These are phyloP conservation scores for Dentipellis sp. DNA, from an alignment of 768 basidiomycete species.

Conservation along the genomic window DNA sequence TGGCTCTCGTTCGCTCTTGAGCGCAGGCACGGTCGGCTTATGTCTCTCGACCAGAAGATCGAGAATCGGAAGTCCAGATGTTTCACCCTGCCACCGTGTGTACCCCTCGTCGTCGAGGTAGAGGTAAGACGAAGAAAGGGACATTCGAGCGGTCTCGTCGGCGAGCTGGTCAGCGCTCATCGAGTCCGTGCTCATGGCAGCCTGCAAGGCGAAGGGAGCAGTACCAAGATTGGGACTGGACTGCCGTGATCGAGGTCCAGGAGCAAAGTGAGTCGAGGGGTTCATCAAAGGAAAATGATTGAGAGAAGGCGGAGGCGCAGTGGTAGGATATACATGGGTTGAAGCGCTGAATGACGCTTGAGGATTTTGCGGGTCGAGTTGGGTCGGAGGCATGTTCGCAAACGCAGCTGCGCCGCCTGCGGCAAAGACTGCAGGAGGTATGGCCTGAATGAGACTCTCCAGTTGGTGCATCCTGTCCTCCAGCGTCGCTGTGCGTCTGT, in stretches of 20 bases:
- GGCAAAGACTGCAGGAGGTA: slow-evolving; percentile 72
- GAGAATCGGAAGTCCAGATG: slow-evolving; percentile 83
- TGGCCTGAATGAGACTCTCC: slow-evolving; percentile 77
- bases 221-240: slow-evolving; percentile 36
- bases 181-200: not conserved
- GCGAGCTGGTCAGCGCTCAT: slow-evolving; percentile 33
- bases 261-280: slow-evolving; percentile 67
- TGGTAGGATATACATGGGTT: slow-evolving; percentile 35
- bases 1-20: slow-evolving; percentile 25
- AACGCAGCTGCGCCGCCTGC: slow-evolving; percentile 35
- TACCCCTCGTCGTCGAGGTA: slow-evolving; percentile 85
- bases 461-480: slow-evolving; percentile 87
- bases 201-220: slow-evolving; percentile 28
- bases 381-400: slow-evolving; percentile 23
- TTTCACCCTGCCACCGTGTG: slow-evolving; percentile 88
- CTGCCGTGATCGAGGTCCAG: slow-evolving; percentile 33
- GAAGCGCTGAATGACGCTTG: slow-evolving; percentile 30
- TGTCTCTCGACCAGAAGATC: slow-evolving; percentile 76
- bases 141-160: slow-evolving; percentile 54
- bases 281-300: slow-evolving; percentile 73
- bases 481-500: slow-evolving; percentile 69
- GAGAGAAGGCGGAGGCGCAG: slow-evolving; percentile 71
- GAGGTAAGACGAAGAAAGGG: slow-evolving; percentile 69
- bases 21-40: slow-evolving; percentile 22
- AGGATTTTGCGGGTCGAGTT: slow-evolving; percentile 18